A percentile compares a stretch with the other conserved stretches of the same genome.
Evolutionary conservation across 78 protist species (phyloP).

Genomic region (Polysphondylium violaceum): DNA sequence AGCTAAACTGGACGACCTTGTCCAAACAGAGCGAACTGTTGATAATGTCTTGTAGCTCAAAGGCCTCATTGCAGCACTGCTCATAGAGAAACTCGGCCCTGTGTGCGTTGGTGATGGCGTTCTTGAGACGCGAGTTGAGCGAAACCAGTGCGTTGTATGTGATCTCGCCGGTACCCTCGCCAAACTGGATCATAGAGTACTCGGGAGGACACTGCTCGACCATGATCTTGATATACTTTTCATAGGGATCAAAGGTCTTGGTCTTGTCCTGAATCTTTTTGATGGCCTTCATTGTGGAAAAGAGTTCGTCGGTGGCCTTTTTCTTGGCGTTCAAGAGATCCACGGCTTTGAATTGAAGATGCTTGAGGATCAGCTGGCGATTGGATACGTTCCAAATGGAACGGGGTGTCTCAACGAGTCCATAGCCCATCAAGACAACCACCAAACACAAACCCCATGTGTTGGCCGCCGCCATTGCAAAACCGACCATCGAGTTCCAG

Average conservation of each 20-base stretch:
- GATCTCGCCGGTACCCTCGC: slow-evolving; percentile 59
- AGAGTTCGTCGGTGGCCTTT: slow-evolving; percentile 52
- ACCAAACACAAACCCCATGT: slow-evolving; percentile 84
- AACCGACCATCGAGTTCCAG: slow-evolving; percentile 68
- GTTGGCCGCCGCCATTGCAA: slow-evolving; percentile 85
- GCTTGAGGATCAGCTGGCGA: slow-evolving; percentile 18
- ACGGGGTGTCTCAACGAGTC: slow-evolving; percentile 86
- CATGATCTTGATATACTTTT: slow-evolving; percentile 43
- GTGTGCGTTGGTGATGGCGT: neutral
- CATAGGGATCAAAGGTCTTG: slow-evolving; percentile 44
- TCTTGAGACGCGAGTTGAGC: slow-evolving; percentile 36
- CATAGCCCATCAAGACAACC: slow-evolving; percentile 84
- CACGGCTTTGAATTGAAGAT: slow-evolving; percentile 50
- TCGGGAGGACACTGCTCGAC: slow-evolving; percentile 69
- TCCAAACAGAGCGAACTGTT: slow-evolving; percentile 4
- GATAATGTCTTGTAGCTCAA: slow-evolving; percentile 71
- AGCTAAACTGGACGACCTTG: slow-evolving; percentile 32
- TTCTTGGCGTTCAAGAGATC: slow-evolving; percentile 24
- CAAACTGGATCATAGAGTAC: slow-evolving; percentile 15
- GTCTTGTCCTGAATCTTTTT: slow-evolving; percentile 27
- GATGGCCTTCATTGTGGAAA: slow-evolving; percentile 10
- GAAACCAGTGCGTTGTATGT: slow-evolving; percentile 21
- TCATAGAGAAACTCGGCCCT: slow-evolving; percentile 56
- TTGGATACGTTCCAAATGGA: slow-evolving; percentile 40
- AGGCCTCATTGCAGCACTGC: slow-evolving; percentile 34